A percentile compares a stretch with the other conserved stretches of the same genome.
Conservation (phyloP, 2,329 filamentous ascomycete species). For the Escovopsis weberi region DNA sequence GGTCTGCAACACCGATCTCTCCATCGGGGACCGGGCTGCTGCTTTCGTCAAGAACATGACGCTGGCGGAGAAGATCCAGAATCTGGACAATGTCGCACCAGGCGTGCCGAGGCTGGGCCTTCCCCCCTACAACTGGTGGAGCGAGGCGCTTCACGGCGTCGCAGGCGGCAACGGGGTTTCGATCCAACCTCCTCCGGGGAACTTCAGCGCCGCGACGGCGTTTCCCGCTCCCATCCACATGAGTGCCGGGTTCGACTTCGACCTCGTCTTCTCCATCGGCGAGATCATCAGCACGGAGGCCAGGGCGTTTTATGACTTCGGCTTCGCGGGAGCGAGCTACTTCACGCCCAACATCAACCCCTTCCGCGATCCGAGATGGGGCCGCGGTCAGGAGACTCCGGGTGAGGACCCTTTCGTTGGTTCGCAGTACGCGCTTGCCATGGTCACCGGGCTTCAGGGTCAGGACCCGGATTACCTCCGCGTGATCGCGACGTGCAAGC, state of each 20-base stretch:
- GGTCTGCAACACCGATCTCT: constrained; percentile 31
- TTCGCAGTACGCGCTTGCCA: constrained; percentile 33
- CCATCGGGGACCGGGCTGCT: constrained; percentile 13
- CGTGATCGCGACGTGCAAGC: constrained; percentile 43
- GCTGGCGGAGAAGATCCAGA: constrained; percentile 18
- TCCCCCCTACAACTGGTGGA: constrained; percentile 46
- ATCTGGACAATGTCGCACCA: constrained; percentile 9
- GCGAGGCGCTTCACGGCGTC: constrained; percentile 48
- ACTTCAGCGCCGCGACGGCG: constrained; percentile 45
- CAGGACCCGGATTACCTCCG: constrained; percentile 12
- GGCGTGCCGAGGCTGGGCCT: constrained; percentile 42
- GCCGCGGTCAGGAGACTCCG: constrained; percentile 44
- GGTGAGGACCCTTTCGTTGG: constrained; percentile 40
- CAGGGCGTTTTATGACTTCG: constrained; percentile 48
- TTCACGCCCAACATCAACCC: constrained; percentile 57
- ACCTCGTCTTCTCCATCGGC: constrained; percentile 42
- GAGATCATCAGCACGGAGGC: constrained; percentile 43
- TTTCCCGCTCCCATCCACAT: constrained; percentile 51
- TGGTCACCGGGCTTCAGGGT: constrained; percentile 39
- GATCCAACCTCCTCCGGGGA: constrained; percentile 11
- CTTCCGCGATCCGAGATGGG: constrained; percentile 49
- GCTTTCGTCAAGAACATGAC: constrained; percentile 18
- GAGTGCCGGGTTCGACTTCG: constrained; percentile 49
- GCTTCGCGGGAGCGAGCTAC: constrained; percentile 39
- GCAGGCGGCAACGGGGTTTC: constrained; percentile 32